Evolutionary conservation across 345 rosid species (phyloP).

Genomic region (Pelargonium nanum): DNA sequence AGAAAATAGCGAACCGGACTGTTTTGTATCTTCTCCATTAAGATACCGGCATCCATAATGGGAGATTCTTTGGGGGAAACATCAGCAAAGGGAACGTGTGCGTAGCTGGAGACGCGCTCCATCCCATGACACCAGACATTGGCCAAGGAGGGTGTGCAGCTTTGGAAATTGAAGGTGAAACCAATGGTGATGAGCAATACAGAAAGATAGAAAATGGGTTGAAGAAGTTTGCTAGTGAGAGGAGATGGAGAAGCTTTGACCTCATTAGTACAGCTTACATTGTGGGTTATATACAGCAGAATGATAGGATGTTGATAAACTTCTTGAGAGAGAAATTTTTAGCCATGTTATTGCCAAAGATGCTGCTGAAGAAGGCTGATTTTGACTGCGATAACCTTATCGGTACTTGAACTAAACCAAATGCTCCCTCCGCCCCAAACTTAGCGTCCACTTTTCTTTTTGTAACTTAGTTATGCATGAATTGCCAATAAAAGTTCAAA

Average conservation of each 20-base stretch:
- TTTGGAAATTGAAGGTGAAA: constrained; percentile 12
- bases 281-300: constrained; percentile 44
- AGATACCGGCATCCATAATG: constrained; percentile 47
- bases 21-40: constrained; percentile 21
- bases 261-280: constrained; percentile 33
- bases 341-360: constrained; percentile 16
- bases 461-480: too few relatives aligned
- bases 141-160: constrained; percentile 27
- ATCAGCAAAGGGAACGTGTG: constrained; percentile 47
- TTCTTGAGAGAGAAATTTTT: constrained; percentile 37
- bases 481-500: too few relatives aligned
- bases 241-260: constrained; percentile 65
- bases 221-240: constrained; percentile 33
- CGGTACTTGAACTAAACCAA: too few relatives aligned
- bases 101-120: constrained; percentile 55
- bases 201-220: constrained; percentile 30
- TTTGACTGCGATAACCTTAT: constrained; percentile 44
- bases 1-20: constrained; percentile 31
- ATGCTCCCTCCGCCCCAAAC: too few relatives aligned
- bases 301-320: constrained; percentile 22
- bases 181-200: constrained; percentile 5
- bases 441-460: too few relatives aligned
- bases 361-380: constrained; percentile 27
- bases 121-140: constrained; percentile 58
- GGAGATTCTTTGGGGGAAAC: constrained; percentile 48